Evolutionary conservation across 192 early-diverging fungal species (phyloP).

Genomic region (Polychytrium aggregatum): DNA sequence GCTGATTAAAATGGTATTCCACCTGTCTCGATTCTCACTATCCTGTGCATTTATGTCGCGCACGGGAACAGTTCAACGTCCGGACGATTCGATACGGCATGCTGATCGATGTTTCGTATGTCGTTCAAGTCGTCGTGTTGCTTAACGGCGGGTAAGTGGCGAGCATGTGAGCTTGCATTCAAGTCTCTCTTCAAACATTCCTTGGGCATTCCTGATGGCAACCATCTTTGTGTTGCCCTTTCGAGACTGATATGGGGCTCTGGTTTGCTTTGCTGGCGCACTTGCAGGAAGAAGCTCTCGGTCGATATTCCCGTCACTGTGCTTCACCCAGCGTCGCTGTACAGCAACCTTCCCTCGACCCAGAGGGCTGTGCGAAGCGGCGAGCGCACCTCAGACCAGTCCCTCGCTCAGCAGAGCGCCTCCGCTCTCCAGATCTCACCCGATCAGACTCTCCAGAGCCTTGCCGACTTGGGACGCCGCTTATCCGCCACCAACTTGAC

Average conservation of each 20-base stretch:
- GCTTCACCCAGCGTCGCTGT: constrained; percentile 27
- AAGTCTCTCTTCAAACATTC: neutral
- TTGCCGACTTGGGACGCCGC: too few species aligned
- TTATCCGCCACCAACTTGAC: too few species aligned
- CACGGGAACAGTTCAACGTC: constrained; percentile 21
- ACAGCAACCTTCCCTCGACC: constrained; percentile 11
- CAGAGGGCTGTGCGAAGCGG: too few species aligned
- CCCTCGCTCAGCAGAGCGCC: neutral
- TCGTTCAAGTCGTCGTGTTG: constrained; percentile 19
- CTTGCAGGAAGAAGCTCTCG: constrained; percentile 1
- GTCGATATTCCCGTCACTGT: constrained; percentile 35
- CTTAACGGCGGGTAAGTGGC: constrained; percentile 10
- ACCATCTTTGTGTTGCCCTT: neutral
- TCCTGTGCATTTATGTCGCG: neutral
- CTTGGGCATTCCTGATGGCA: neutral
- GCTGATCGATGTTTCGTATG: constrained; percentile 34
- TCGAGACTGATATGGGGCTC: too few species aligned
- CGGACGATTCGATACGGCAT: constrained; percentile 19
- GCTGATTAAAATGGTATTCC: neutral
- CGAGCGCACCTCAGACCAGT: neutral
- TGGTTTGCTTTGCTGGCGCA: too few species aligned
- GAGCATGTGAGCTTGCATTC: neutral
- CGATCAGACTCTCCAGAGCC: too few species aligned
- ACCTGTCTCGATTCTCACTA: neutral
- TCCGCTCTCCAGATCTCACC: neutral